Evolutionary conservation across 345 rosid species (phyloP).

Genomic region (Hevea brasiliensis): DNA sequence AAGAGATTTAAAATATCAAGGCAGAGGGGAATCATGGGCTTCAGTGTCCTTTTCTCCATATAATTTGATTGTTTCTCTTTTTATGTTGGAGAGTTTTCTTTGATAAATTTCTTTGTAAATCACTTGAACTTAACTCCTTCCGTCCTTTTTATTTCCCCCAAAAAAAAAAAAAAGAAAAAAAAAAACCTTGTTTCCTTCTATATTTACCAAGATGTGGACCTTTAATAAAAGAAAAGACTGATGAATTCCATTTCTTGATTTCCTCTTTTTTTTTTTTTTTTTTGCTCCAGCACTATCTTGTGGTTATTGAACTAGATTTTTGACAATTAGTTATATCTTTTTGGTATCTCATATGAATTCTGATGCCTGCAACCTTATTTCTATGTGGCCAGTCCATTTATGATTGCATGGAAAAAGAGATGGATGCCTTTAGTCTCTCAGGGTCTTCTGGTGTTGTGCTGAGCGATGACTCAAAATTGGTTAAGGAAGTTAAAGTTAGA

Average conservation of each 20-base stretch:
- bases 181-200: neutral
- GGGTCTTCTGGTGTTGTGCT: slow-evolving; percentile 37
- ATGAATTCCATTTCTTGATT: too few relatives aligned
- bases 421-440: slow-evolving; percentile 54
- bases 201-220: neutral
- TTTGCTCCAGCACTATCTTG: slow-evolving; percentile 1
- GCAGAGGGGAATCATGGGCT: neutral
- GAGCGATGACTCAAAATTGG: slow-evolving; percentile 34
- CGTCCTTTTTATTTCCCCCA: too few relatives aligned
- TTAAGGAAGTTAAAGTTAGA: slow-evolving; percentile 45
- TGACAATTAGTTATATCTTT: neutral
- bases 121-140: neutral
- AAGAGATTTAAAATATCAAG: neutral
- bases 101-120: neutral
- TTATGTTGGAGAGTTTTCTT: neutral
- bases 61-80: neutral
- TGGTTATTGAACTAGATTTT: neutral
- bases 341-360: slow-evolving; percentile 22
- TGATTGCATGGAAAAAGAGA: slow-evolving; percentile 74
- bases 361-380: slow-evolving; percentile 24
- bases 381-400: slow-evolving; percentile 58
- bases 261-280: neutral
- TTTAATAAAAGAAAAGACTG: neutral
- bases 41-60: neutral
- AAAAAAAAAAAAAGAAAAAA: too few relatives aligned